Evolutionary conservation across 768 basidiomycete species (phyloP), one percentile per base, ranked within the genome.

Genomic region (Rhizopogon roseolus): DNA sequence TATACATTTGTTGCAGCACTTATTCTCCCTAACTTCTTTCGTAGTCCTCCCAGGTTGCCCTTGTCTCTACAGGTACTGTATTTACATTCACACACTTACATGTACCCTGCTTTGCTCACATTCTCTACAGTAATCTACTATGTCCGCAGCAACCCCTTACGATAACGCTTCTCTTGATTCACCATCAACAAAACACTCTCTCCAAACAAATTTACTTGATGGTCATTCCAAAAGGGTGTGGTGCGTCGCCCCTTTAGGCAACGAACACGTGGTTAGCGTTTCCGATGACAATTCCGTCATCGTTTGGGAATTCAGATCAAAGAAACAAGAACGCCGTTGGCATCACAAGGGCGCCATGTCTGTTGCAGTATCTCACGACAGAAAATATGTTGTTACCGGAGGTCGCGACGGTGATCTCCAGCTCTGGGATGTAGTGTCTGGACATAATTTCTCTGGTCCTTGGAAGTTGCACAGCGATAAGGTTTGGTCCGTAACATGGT

Each of bases 361-460:
- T 5, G 57, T 65, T n/a, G 62, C 62, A 32, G 54, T 67, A 8
- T 66, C 64, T 1, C 37, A 13, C 6, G 56, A 65, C 14, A 36
- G 45, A 66, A n/a, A n/a, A n/a, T n/a, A n/a, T n/a, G n/a, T n/a
- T n/a, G n/a, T n/a, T n/a, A n/a, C n/a, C n/a, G n/a, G n/a, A n/a
- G n/a, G n/a, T n/a, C n/a, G n/a, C n/a, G n/a, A n/a, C n/a, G n/a
- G n/a, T n/a, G n/a, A n/a, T n/a, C n/a, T n/a, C n/a, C n/a, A n/a
- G n/a, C n/a, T n/a, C n/a, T n/a, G n/a, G n/a, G n/a, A n/a, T n/a
- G n/a, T n/a, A n/a, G n/a, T n/a, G n/a, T n/a, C n/a, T n/a, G n/a
- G n/a, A n/a, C n/a, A n/a, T n/a, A n/a, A n/a, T n/a, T n/a, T n/a
- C n/a, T n/a, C n/a, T n/a, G n/a, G n/a, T n/a, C n/a, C n/a, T n/a